Evolutionary conservation across 495 filamentous ascomycete species (phyloP).

Genomic region (Aspergillus carlsbadensis): DNA sequence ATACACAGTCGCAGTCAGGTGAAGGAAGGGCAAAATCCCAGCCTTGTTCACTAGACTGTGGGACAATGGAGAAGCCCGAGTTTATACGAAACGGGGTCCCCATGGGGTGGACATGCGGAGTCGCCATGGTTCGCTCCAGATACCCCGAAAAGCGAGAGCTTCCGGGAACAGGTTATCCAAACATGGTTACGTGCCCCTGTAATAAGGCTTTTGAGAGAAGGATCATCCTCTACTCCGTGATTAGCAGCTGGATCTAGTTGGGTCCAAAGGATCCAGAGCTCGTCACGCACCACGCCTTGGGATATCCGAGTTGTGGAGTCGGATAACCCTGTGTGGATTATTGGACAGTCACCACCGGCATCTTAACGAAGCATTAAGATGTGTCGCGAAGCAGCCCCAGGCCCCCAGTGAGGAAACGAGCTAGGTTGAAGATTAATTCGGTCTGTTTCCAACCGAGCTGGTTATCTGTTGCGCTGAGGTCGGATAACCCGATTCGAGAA

Average conservation of each 20-base stretch:
- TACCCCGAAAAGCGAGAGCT: neutral
- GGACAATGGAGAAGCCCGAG: neutral
- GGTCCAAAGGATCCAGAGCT: neutral
- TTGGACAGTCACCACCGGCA: neutral
- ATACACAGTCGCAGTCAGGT: neutral
- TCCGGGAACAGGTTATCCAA: neutral
- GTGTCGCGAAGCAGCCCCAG: neutral
- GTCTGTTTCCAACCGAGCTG: slow-evolving; percentile 1
- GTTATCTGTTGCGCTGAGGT: neutral
- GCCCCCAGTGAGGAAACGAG: neutral
- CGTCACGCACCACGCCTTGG: neutral
- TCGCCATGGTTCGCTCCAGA: neutral
- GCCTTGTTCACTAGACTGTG: neutral
- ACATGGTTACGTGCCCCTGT: neutral
- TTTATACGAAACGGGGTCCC: neutral
- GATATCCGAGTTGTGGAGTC: neutral
- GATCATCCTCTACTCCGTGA: too few species aligned
- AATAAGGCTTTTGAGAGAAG: too few species aligned
- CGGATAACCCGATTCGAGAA: neutral
- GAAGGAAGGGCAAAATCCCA: neutral
- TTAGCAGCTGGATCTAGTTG: too few species aligned
- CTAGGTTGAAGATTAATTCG: neutral
- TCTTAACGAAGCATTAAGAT: neutral
- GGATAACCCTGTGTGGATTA: neutral
- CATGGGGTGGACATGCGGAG: neutral